These are phyloP conservation scores for Saccharomyces hybrid DNA, from an alignment of 1,139 yeast genomes.

Conservation along the genomic window DNA sequence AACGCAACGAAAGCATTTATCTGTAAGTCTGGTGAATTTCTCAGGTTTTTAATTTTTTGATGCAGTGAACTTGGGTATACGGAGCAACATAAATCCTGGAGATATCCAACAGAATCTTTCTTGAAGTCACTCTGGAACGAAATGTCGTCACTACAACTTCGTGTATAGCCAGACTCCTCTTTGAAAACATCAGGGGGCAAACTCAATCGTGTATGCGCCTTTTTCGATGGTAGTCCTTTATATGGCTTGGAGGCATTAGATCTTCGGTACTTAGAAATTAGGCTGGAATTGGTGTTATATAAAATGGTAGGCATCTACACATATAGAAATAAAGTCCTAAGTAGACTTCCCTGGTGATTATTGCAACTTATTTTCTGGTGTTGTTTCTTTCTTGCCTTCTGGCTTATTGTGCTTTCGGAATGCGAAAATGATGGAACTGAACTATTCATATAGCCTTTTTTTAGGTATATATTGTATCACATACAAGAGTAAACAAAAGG, in stretches of 20 bases:
- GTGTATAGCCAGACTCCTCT: neutral
- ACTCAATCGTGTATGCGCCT: neutral
- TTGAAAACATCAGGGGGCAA: neutral
- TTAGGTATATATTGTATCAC: neutral
- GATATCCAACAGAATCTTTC: conserved; percentile 22
- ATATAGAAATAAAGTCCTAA: neutral
- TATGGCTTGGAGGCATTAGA: conserved; percentile 11
- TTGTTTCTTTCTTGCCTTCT: neutral
- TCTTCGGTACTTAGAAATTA: conserved; percentile 25
- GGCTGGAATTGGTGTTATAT: conserved; percentile 26
- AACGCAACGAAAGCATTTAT: conserved; percentile 22
- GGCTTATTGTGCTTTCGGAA: neutral
- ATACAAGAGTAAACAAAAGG: neutral
- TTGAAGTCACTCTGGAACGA: conserved; percentile 15
- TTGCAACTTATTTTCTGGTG: neutral
- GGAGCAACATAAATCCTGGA: conserved; percentile 23
- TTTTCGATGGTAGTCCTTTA: neutral
- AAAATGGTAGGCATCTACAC: conserved; percentile 22
- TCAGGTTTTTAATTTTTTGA: conserved; percentile 9
- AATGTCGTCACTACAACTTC: conserved; percentile 6
- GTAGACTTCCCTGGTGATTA: neutral
- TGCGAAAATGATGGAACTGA: neutral
- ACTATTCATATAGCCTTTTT: neutral
- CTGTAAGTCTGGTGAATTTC: conserved; percentile 13
- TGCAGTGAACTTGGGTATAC: conserved; percentile 20